These are phyloP conservation scores for Amanita jacksonii DNA, from an alignment of 768 basidiomycete genomes.

Conservation along the genomic window DNA sequence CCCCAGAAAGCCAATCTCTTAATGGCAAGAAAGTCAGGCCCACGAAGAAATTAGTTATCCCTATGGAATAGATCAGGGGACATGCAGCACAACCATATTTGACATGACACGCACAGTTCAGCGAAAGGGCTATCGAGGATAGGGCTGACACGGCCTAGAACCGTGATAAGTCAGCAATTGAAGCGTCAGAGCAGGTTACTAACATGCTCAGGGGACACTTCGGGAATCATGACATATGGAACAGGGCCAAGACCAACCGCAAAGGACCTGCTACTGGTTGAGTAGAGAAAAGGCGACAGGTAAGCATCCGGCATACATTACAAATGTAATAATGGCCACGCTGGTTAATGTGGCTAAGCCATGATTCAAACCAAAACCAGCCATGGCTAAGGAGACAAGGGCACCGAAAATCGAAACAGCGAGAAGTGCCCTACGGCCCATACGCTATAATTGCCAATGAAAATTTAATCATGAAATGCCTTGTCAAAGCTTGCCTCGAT, in stretches of 20 bases:
- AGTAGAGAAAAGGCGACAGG: background rate
- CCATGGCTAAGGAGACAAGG: slow-evolving; percentile 49
- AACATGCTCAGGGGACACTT: slow-evolving; percentile 76
- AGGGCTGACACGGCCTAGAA: slow-evolving; percentile 69
- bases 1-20: slow-evolving; percentile 61
- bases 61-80: slow-evolving; percentile 25
- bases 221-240: slow-evolving; percentile 88
- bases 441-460: slow-evolving; percentile 32
- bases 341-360: slow-evolving; percentile 55
- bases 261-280: slow-evolving; percentile 52
- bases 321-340: slow-evolving; percentile 66
- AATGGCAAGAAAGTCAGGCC: slow-evolving; percentile 81
- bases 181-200: slow-evolving; percentile 18
- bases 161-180: background rate
- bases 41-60: slow-evolving; percentile 80
- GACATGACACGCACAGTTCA: slow-evolving; percentile 40
- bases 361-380: slow-evolving; percentile 64
- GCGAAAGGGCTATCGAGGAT: slow-evolving; percentile 63
- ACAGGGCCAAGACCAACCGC: slow-evolving; percentile 86
- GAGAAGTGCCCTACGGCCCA: slow-evolving; percentile 69
- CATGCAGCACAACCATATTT: slow-evolving; percentile 4
- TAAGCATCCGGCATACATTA: slow-evolving; percentile 53
- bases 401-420: slow-evolving; percentile 57
- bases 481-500: slow-evolving; percentile 54
- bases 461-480: slow-evolving; percentile 5